Conservation (phyloP, 805 yeast genomes). For the Peterozyma toletana region DNA sequence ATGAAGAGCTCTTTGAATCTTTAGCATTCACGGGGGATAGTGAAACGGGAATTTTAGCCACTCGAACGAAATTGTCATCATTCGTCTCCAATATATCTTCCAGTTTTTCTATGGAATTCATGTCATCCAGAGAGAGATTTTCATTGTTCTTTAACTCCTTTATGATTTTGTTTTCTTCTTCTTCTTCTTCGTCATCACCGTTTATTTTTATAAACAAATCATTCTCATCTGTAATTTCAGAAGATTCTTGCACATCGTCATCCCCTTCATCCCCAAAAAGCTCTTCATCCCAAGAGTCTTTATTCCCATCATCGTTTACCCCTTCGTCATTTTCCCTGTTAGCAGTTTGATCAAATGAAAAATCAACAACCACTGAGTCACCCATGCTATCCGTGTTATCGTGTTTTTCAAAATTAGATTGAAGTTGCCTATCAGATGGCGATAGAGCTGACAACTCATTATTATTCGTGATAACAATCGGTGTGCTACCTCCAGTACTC, state of each 20-base stretch:
- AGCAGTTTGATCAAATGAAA: background rate
- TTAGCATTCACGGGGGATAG: constrained; percentile 5
- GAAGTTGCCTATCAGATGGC: background rate
- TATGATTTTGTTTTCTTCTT: background rate
- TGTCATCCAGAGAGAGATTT: background rate
- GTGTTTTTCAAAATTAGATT: background rate
- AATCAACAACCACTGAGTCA: background rate
- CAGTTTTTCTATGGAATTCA: background rate
- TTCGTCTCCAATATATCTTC: background rate
- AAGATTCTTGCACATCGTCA: constrained; percentile 1
- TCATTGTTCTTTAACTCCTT: constrained; percentile 2
- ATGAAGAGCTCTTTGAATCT: background rate
- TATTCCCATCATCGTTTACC: constrained; percentile 3
- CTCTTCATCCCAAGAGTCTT: constrained; percentile 1
- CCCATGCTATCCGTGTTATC: background rate
- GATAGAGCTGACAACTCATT: constrained; percentile 3
- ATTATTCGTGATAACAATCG: background rate
- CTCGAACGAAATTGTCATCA: background rate
- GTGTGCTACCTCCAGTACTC: background rate
- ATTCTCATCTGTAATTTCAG: constrained; percentile 15
- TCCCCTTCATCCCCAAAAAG: constrained; percentile 2
- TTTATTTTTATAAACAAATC: constrained; percentile 19
- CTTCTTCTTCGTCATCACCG: constrained; percentile 9
- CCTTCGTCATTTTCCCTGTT: background rate
- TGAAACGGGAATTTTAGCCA: constrained; percentile 2